Conservation (phyloP, 768 basidiomycete genomes). For the Brasilioporus rufonigricans region DNA sequence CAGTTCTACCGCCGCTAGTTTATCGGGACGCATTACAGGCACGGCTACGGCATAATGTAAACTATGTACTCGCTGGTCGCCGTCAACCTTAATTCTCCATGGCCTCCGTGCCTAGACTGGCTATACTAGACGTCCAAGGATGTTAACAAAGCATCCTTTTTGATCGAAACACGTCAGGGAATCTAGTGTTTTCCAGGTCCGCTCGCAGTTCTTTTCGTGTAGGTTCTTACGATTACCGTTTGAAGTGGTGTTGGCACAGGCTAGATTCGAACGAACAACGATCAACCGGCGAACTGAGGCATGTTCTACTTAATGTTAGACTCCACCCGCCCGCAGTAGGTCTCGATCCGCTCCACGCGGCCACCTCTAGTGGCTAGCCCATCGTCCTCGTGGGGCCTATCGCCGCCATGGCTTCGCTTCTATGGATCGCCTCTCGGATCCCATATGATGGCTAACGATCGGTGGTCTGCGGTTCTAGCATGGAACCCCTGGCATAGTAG, state of each 20-base stretch:
- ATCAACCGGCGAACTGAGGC: constrained; percentile 7
- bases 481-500: constrained; percentile 6
- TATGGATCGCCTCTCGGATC: constrained; percentile 17
- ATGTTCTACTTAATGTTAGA: background rate
- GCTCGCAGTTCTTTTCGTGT: constrained; percentile 6
- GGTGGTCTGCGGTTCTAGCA: constrained; percentile 8
- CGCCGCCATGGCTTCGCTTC: constrained; percentile 25
- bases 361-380: constrained; percentile 8
- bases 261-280: constrained; percentile 12
- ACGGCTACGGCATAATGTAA: background rate
- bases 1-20: constrained; percentile 39
- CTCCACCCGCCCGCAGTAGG: background rate
- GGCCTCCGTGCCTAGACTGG: constrained; percentile 11
- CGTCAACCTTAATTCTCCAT: constrained; percentile 6
- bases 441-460: constrained; percentile 5
- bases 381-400: constrained; percentile 20
- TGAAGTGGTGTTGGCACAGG: constrained; percentile 6
- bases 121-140: background rate
- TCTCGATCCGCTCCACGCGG: constrained; percentile 21
- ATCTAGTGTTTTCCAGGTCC: constrained; percentile 6
- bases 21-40: background rate
- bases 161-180: constrained; percentile 12
- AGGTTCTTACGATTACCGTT: constrained; percentile 9
- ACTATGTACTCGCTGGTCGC: background rate
- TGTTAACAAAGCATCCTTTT: constrained; percentile 1